phyloP scores from a whole-genome alignment of 2,329 filamentous ascomycete genomes.

The Alternaria ventricosa region DNA sequence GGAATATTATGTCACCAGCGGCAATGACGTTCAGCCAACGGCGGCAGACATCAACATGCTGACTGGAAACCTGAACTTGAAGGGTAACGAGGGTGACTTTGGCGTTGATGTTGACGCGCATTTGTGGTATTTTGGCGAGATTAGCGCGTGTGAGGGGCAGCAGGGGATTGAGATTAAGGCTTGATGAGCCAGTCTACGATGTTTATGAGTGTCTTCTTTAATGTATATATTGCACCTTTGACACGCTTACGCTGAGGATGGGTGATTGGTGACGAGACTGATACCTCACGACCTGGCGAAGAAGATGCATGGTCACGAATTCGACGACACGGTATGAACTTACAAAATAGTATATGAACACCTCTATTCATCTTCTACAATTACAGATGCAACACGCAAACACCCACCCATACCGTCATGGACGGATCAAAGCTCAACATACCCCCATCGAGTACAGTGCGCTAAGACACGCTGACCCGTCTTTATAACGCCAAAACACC shows the following conservation, averaged over 20 bases:
- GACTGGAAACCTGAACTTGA: conserved; percentile 26
- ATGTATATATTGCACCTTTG: background rate
- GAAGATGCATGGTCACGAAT: background rate
- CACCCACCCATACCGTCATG: background rate
- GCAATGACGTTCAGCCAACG: conserved; percentile 27
- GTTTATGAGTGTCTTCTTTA: background rate
- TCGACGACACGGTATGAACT: background rate
- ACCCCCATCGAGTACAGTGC: background rate
- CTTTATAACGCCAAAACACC: conserved; percentile 4
- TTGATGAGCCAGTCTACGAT: background rate
- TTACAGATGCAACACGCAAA: background rate
- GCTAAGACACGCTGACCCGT: background rate
- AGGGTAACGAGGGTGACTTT: conserved; percentile 41
- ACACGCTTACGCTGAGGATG: background rate
- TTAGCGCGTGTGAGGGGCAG: conserved; percentile 39
- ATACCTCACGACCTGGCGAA: background rate
- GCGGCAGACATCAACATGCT: conserved; percentile 29
- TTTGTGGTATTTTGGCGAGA: conserved; percentile 46
- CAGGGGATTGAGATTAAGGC: conserved; percentile 36
- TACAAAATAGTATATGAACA: background rate
- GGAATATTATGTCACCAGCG: conserved; percentile 63
- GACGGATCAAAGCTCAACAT: background rate
- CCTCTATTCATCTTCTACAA: background rate
- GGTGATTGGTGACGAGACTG: rapidly evolving
- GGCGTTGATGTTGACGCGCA: conserved; percentile 39